Conservation (phyloP, 768 basidiomycete genomes). For the Boletus subcaerulescens region DNA sequence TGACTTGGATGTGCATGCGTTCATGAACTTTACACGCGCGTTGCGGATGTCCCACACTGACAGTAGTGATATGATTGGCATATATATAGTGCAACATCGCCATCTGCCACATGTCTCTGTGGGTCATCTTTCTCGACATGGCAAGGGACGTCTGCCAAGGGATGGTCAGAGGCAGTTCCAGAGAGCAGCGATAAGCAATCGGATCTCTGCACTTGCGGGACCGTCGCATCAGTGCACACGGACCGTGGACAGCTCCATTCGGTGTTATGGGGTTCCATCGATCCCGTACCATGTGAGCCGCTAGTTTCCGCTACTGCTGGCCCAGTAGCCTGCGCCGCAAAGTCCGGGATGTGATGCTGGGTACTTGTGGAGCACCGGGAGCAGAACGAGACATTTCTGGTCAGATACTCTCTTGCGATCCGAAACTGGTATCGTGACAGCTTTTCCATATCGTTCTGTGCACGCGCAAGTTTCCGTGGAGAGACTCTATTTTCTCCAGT, state of each 20-base stretch:
- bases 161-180: background rate
- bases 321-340: slow-evolving; percentile 17
- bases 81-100: slow-evolving; percentile 3
- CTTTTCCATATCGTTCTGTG: slow-evolving; percentile 6
- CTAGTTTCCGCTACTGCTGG: slow-evolving; percentile 14
- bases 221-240: slow-evolving; percentile 11
- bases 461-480: slow-evolving; percentile 2
- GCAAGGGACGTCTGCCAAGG: background rate
- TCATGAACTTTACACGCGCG: background rate
- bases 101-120: slow-evolving; percentile 7
- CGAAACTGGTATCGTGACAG: slow-evolving; percentile 13
- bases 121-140: background rate
- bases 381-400: slow-evolving; percentile 10
- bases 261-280: slow-evolving; percentile 8
- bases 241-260: background rate
- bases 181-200: background rate
- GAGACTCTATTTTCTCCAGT: slow-evolving; percentile 2
- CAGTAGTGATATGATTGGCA: background rate
- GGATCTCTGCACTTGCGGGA: slow-evolving; percentile 13
- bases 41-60: background rate
- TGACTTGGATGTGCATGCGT: slow-evolving; percentile 1
- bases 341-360: slow-evolving; percentile 25
- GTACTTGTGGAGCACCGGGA: slow-evolving; percentile 8
- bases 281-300: slow-evolving; percentile 22
- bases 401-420: slow-evolving; percentile 9